phyloP scores from a whole-genome alignment of 768 basidiomycete species.

The Boletus subparvulus region DNA sequence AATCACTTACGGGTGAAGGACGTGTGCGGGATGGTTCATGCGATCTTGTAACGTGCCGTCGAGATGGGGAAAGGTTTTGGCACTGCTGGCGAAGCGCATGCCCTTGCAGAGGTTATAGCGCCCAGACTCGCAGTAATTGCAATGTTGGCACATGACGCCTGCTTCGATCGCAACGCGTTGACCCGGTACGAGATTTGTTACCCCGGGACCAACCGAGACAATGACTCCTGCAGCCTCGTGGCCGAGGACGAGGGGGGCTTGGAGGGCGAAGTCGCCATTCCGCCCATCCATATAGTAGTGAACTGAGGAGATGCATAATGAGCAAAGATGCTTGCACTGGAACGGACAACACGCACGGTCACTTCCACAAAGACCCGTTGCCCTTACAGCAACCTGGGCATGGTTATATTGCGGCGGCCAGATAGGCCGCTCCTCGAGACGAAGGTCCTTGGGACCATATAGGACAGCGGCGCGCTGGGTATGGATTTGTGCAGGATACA shows the following conservation, averaged over 20 bases:
- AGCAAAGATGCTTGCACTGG: conserved; percentile 1
- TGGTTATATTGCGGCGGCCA: conserved; percentile 71
- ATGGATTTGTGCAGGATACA: conserved; percentile 50
- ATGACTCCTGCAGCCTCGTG: conserved; percentile 92
- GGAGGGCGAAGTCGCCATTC: conserved; percentile 90
- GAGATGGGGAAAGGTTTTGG: conserved; percentile 88
- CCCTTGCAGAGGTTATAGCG: conserved; percentile 92
- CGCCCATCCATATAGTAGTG: conserved; percentile 90
- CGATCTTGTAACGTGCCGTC: conserved; percentile 87
- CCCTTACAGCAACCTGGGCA: conserved; percentile 74
- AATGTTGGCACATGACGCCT: conserved; percentile 82
- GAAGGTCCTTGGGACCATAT: conserved; percentile 80
- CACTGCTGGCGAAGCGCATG: conserved; percentile 88
- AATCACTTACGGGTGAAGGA: conserved; percentile 78
- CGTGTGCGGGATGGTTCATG: conserved; percentile 86
- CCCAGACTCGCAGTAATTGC: conserved; percentile 66
- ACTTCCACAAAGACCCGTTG: conserved; percentile 91
- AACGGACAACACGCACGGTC: conserved; percentile 52
- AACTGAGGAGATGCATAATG: conserved; percentile 44
- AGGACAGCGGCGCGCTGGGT: conserved; percentile 76
- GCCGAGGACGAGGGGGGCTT: conserved; percentile 84
- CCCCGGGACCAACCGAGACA: conserved; percentile 76
- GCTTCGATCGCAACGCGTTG: conserved; percentile 94
- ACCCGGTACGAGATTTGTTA: conserved; percentile 62
- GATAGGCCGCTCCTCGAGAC: conserved; percentile 68